phyloP scores from a whole-genome alignment of 176 grass and related monocot species.

The Canna indica region DNA sequence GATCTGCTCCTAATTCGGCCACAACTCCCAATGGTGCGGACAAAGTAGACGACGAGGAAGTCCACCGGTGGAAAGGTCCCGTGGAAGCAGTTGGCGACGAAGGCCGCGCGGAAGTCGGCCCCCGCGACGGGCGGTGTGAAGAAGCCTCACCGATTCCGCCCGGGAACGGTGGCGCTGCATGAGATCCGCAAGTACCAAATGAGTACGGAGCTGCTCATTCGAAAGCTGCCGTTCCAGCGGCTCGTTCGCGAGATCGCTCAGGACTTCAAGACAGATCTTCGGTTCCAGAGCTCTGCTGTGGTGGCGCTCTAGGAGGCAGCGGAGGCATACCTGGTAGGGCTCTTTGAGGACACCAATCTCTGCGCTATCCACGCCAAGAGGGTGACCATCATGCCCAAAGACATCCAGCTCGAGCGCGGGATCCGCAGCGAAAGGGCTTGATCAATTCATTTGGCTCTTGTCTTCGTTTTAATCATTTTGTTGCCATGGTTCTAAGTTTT shows the following conservation, averaged over 20 bases:
- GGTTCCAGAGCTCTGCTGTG: conserved; percentile 1
- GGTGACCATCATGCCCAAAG: neutral
- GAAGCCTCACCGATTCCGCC: conserved; percentile 59
- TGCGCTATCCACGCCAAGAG: neutral
- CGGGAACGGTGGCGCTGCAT: conserved; percentile 7
- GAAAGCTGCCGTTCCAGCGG: conserved; percentile 25
- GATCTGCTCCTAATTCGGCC: neutral
- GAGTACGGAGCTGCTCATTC: conserved; percentile 24
- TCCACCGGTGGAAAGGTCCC: conserved; percentile 57
- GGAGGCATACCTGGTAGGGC: neutral
- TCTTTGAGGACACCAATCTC: neutral
- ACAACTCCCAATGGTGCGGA: conserved; percentile 37
- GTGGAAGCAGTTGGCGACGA: conserved; percentile 49
- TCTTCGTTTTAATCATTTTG: no score
- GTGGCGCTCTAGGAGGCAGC: neutral
- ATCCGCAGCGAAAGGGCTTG: neutral
- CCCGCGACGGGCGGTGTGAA: conserved; percentile 58
- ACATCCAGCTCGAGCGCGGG: neutral
- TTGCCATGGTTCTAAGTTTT: no score
- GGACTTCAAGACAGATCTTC: conserved; percentile 1
- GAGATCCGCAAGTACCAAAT: conserved; percentile 29
- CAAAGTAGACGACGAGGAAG: conserved; percentile 53
- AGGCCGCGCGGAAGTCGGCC: conserved; percentile 55
- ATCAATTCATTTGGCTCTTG: neutral
- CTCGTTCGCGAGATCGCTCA: neutral